Percentiles rank a stretch among this genome's conserved stretches.
phyloP scores from a whole-genome alignment of 305 asterid genomes.

The Rubia peregrina region DNA sequence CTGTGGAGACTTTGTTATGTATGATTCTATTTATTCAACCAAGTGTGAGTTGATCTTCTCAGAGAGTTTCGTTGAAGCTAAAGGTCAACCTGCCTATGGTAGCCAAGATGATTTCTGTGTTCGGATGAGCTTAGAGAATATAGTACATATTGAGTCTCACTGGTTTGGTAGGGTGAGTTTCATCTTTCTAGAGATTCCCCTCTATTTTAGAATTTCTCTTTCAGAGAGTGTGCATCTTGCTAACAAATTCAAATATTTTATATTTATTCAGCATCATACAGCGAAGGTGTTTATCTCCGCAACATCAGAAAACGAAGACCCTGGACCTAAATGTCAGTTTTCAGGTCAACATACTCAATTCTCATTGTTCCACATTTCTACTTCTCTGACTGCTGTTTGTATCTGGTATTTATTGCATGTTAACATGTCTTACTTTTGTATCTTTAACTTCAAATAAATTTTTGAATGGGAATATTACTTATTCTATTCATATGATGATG shows the following conservation, averaged over 20 bases:
- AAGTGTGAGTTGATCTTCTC: conserved; percentile 58
- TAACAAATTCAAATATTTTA: conserved; percentile 18
- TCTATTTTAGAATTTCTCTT: conserved; percentile 7
- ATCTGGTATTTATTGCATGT: not conserved
- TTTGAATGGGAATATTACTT: conserved; percentile 15
- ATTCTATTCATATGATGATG: too few relatives aligned
- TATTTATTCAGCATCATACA: conserved; percentile 36
- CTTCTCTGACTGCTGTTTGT: not conserved
- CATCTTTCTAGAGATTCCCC: conserved; percentile 10
- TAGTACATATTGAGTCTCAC: conserved; percentile 53
- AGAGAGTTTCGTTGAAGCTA: conserved; percentile 46
- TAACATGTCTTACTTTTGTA: not conserved
- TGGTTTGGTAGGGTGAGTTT: conserved; percentile 62
- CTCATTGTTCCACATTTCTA: not conserved
- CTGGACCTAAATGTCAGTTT: conserved; percentile 24
- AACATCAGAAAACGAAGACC: conserved; percentile 35
- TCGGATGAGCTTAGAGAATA: conserved; percentile 61
- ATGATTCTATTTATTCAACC: conserved; percentile 37
- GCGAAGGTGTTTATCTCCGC: conserved; percentile 46
- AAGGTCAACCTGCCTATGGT: conserved; percentile 34
- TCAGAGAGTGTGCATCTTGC: conserved; percentile 13
- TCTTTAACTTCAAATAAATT: conserved; percentile 14
- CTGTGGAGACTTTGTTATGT: conserved; percentile 50
- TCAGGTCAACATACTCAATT: conserved; percentile 38
- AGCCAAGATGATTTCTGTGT: conserved; percentile 31